Base-by-base conservation (phyloP, 1,284 basidiomycete genomes). In the Trichosporon sp. region DNA sequence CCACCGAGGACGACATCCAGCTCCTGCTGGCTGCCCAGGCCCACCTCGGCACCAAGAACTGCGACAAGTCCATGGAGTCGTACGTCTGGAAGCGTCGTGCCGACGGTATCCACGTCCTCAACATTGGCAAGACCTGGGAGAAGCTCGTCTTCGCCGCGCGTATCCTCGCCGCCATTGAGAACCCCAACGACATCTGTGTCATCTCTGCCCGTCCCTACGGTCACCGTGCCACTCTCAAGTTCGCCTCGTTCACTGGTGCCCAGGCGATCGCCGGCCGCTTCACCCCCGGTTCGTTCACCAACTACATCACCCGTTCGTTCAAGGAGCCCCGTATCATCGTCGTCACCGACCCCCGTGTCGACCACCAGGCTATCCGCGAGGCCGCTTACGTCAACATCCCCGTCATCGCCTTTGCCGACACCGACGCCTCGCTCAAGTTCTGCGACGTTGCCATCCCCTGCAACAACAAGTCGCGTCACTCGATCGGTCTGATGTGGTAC, bases 331-430 rank as follows among this genome's bases (percentile, higher is more conserved):
- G 96, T 78, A 89, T 99, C 75, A 96, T 99, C 84, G 85, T 99
- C 79, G 95, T 99, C 75, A 98, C 95, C 84, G 96, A 99, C 88
- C 97, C 96, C 77, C 93, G 97, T 75, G 92, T 98, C 74, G 96
- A 99, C 87, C 95, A 98, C 88, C 97, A 99, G 87, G 97, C 97
- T 76, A 99, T 99, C 86, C 93, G 96, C 77, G 96, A 99, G 87
- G 95, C 97, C 67, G 95, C 95, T 70, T 99, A 99, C 85, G 96
- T 98, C 85, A 99, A 99, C 91, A 98, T 99, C 85, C 96, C 96
- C 79, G 96, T 99, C 83, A 98, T 99, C 81, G 96, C 96, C 71
- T 91, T 99, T 80, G 94, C 92, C 87, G 96, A 99, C 87, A 97
- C 96, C 75, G 97, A 99, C 85, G 94, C 96, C 64, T 93, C 94